Evolutionary conservation across 208 protist genomes (phyloP), one percentile per base, ranked within the genome.

Genomic region (Acanthamoeba royreba): DNA sequence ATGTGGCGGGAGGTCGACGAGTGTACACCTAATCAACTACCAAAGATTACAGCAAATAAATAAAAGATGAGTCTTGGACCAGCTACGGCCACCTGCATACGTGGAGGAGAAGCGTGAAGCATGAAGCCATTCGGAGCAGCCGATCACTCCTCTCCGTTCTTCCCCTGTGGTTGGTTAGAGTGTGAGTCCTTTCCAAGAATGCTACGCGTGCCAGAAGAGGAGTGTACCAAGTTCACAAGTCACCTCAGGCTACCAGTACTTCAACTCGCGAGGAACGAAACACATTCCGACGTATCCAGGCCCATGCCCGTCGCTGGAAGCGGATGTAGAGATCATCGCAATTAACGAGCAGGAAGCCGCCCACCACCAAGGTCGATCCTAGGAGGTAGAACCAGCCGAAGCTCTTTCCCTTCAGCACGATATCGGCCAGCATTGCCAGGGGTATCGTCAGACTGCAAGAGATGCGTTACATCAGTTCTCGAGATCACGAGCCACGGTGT

Each of bases 371-470:
- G 33, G 25, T 15, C 55, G 92, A 90, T 2, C 92, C 92, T 7
- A 77, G 43, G 42, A 94, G 33, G 53, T 89, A 94, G 17, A 94
- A 9, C 42, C 42, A 94, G n/a, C n/a, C 40, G 55, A 94, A 94
- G 38, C 42, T 46, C 42, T 52, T 83, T 40, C 46, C 92, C 42
- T 72, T 89, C 53, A 94, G 25, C 69, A 93, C 49, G 31, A 69
- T 74, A 40, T 94, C 72, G 42, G 74, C 46, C 15, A 93, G 42
- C 93, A 95, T 95, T 5, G 93, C 93, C n/a, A 95, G 22, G 8
- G 93, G 93, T 7, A 95, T 93, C 31, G 93, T 93, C 4, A 95
- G 33, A 46, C 90, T 92, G 46, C n/a, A n/a, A n/a, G n/a, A n/a
- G n/a, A n/a, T n/a, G n/a, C n/a, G n/a, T n/a, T n/a, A n/a, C n/a